Evolutionary conservation across 2,329 filamentous ascomycete genomes (phyloP).

Genomic region (Talaromyces verruculosus): DNA sequence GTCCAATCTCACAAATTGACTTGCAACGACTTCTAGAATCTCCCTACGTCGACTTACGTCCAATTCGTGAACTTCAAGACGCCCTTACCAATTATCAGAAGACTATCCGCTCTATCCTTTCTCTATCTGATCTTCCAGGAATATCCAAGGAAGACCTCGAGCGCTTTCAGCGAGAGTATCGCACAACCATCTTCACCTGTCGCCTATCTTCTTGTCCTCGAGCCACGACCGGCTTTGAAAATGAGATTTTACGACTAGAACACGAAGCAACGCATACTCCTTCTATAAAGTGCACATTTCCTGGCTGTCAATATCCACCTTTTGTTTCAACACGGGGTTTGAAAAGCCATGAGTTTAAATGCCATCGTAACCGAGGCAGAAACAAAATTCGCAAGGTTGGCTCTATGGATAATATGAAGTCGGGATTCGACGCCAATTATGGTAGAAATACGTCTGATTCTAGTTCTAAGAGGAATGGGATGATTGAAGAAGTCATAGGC

Average conservation of each 20-base stretch:
- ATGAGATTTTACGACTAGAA: not conserved
- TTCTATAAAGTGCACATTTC: not conserved
- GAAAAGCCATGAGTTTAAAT: not conserved
- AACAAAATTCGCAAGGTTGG: not conserved
- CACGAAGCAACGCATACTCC: not conserved
- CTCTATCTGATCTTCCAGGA: not conserved
- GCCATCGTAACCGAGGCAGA: not conserved
- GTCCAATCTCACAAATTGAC: too few relatives aligned
- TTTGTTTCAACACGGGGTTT: not conserved
- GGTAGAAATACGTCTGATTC: not conserved
- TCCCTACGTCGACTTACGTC: not conserved
- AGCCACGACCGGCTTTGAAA: not conserved
- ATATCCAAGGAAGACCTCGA: conserved; percentile 3
- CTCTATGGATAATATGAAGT: not conserved
- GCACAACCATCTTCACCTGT: not conserved
- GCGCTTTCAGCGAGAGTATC: not conserved
- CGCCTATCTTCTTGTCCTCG: not conserved
- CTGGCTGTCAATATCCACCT: not conserved
- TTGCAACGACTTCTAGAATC: not conserved
- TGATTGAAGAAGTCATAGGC: not conserved
- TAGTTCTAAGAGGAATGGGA: not conserved
- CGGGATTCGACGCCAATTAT: not conserved
- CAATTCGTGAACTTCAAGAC: not conserved
- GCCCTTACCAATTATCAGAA: not conserved
- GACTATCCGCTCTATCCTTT: not conserved